Evolutionary conservation across 306 rosid genomes (phyloP), one percentile per base, ranked within the genome.

Genomic region (Acmispon strigosus): DNA sequence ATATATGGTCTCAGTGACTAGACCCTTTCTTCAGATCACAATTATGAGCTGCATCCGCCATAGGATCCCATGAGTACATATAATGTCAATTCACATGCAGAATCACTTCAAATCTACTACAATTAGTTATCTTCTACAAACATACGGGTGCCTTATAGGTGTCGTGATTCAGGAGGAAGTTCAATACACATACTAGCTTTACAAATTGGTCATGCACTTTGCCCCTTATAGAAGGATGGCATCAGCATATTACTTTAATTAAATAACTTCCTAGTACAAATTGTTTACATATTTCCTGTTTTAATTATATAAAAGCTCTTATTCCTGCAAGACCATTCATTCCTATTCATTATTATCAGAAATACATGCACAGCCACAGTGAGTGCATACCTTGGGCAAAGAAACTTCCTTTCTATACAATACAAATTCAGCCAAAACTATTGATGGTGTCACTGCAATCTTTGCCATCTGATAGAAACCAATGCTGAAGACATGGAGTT

Each of bases 381-480:
- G 45, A 75, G 80, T 37, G 58, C 47, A 67, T 78, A 89, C 98
- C 96, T 87, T 92, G 34, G 58, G 19, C 78, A 83, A 74, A 84
- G 96, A 84, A 78, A 89, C 96, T 80, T 72, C 86, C 86, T 80
- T 89, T 41, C 81, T 85, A 63, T 89, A 86, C 76, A 84, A 73
- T 62, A 92, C 27, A 64, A 92, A 89, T 56, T 92, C 98, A 53
- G 94, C 96, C 27, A 92, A 78, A 76, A 89, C 98, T 81, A 92
- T 92, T 44, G 98, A 86, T 1, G 98, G 96, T 0, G 98, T 92
- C 58, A 92, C 98, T 8, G 92, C 94, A 59, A 92, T 92, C 86
- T 92, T 92, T 54, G 96, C 89, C 98, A 92, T 92, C 90, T 92
- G 96, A 86, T 89, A 92, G 74, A 92, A 92, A 61, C 98, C 98